Evolutionary conservation across 305 asterid genomes (phyloP).

Genomic region (Withania somnifera): DNA sequence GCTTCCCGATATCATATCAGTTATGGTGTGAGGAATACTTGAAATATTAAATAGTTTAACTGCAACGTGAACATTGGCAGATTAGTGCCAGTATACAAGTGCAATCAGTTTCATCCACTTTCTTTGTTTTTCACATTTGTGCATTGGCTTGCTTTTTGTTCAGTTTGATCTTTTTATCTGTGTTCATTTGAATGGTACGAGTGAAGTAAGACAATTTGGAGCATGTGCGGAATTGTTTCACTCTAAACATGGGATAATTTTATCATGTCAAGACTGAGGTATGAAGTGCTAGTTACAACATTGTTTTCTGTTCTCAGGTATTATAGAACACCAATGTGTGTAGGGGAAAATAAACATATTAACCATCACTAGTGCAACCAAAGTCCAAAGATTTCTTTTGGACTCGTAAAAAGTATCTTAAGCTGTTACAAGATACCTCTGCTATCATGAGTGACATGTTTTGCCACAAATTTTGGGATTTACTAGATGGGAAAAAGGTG

Average conservation of each 20-base stretch:
- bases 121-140: neutral
- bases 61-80: neutral
- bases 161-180: neutral
- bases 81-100: neutral
- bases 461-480: neutral
- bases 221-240: neutral
- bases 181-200: neutral
- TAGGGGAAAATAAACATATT: neutral
- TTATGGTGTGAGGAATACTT: neutral
- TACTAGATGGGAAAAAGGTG: neutral
- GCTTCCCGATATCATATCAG: too few relatives aligned
- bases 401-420: neutral
- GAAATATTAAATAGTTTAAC: neutral
- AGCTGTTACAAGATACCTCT: neutral
- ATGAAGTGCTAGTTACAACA: neutral
- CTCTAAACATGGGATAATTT: neutral
- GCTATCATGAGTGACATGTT: neutral
- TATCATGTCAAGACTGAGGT: neutral
- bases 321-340: neutral
- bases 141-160: neutral
- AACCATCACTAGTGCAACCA: neutral
- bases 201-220: neutral
- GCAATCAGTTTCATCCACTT: neutral
- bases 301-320: neutral
- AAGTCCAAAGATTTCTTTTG: neutral